Base-by-base conservation (phyloP, 345 rosid genomes). In the Angophora floribunda region DNA sequence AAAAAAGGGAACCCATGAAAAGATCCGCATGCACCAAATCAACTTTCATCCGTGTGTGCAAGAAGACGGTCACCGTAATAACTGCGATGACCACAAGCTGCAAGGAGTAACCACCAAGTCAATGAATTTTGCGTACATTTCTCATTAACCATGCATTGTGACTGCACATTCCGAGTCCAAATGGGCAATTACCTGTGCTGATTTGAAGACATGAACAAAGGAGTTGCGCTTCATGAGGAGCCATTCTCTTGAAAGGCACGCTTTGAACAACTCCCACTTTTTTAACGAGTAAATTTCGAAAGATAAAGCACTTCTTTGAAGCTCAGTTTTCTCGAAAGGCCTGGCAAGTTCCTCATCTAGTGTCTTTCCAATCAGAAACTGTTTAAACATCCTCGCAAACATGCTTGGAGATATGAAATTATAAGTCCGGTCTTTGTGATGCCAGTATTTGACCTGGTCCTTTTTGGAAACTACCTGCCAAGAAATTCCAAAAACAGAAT, bases 381-480 rank as follows among this genome's bases (percentile, higher is more conserved):
- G 87, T 85, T 90, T 90, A 92, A 92, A 96, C 86, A 75, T 92
- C 45, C 85, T 84, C 3, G 88, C 89, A 55, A 96, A 91, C 88
- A 89, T 87, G n/a, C 93, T 91, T 4, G 91, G 93, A 14, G 96
- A 89, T 87, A 96, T 88, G 91, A 92, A 93, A 21, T 87, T 89
- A 85, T 94, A 84, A 16, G 95, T 93, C n/a, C 51, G 82, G 50
- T 94, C 91, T 17, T 13, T 36, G 11, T 65, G 57, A 41, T 51
- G 85, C 98, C 98, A 94, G 65, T 96, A 95, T 50, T 94, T 95
- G 13, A 92, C 93, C 88, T 96, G 98, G 88, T 96, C 95, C 61
- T 94, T 96, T 85, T 85, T 85, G 14, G 96, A 94, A 22, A 95
- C 91, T 9, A 95, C 97, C 94, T 92, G 89, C 65, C 47, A 55